These are phyloP conservation scores for Sporobolomyces phaffii DNA, from an alignment of 768 basidiomycete species.

Conservation along the genomic window DNA sequence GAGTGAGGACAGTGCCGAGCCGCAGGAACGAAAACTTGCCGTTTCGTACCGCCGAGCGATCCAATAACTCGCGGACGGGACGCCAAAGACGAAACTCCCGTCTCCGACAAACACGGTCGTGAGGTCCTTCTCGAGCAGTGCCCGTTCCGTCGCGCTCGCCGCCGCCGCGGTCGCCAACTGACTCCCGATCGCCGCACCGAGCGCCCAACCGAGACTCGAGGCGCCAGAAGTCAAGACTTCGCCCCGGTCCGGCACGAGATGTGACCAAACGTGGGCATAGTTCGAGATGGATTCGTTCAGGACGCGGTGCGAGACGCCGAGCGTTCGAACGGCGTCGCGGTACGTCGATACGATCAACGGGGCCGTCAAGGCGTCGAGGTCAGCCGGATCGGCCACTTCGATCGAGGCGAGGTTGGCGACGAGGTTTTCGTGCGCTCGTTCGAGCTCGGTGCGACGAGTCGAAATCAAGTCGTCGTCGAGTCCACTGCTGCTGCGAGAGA, in stretches of 20 bases:
- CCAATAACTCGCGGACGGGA: conserved; percentile 65
- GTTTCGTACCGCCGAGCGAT: conserved; percentile 65
- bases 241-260: conserved; percentile 57
- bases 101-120: conserved; percentile 62
- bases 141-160: conserved; percentile 25
- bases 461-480: too few relatives aligned
- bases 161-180: conserved; percentile 52
- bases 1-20: too few relatives aligned
- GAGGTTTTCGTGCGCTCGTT: conserved; percentile 21
- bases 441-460: too few relatives aligned
- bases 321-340: neutral
- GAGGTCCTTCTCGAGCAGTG: conserved; percentile 55
- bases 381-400: conserved; percentile 39
- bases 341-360: conserved; percentile 52
- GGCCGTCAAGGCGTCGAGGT: conserved; percentile 46
- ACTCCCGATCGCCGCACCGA: conserved; percentile 62
- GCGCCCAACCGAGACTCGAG: conserved; percentile 62
- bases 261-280: conserved; percentile 54
- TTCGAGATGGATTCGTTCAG: conserved; percentile 64
- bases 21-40: conserved; percentile 48
- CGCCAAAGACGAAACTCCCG: conserved; percentile 63
- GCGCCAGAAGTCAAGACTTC: conserved; percentile 54
- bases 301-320: conserved; percentile 48
- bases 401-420: conserved; percentile 38
- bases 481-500: neutral